Percentiles rank a stretch among this genome's conserved stretches.
Evolutionary conservation across 73 alveolate species (phyloP).

Genomic region (Paramecium pentaurelia): DNA sequence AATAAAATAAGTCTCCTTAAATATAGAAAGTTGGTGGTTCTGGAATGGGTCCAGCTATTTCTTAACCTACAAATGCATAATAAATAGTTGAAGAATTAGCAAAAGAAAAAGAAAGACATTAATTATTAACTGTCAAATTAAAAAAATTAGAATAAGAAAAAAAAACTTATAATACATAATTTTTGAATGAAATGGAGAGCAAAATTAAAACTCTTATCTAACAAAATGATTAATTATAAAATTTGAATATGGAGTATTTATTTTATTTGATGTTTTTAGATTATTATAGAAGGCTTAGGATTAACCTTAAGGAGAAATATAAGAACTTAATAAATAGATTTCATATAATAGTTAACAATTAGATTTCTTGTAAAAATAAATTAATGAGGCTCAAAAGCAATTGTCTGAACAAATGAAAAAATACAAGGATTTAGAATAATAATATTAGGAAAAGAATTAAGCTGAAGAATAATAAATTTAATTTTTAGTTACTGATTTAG

Average conservation of each 20-base stretch:
- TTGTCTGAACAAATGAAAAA: neutral
- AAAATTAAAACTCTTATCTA: neutral
- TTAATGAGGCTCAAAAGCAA: neutral
- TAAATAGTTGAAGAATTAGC: slow-evolving; percentile 32
- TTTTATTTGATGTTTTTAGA: neutral
- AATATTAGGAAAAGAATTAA: neutral
- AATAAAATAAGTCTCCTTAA: neutral
- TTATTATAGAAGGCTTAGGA: neutral
- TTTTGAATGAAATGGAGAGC: slow-evolving; percentile 22
- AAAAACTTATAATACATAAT: neutral
- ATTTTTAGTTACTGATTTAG: neutral
- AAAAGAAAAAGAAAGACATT: slow-evolving; percentile 25
- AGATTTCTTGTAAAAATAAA: neutral
- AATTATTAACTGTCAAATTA: neutral
- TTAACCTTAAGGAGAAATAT: neutral
- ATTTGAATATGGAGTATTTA: slow-evolving; percentile 22
- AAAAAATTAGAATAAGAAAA: neutral
- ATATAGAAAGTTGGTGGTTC: slow-evolving; percentile 26
- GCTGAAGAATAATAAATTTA: neutral
- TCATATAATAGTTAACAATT: neutral
- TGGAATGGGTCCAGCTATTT: neutral
- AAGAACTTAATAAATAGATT: neutral
- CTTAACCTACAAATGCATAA: neutral
- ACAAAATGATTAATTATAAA: neutral
- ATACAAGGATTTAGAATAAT: neutral